Evolutionary conservation across 768 basidiomycete genomes (phyloP), one percentile per base, ranked within the genome.

Genomic region (Tulasnella sp.): DNA sequence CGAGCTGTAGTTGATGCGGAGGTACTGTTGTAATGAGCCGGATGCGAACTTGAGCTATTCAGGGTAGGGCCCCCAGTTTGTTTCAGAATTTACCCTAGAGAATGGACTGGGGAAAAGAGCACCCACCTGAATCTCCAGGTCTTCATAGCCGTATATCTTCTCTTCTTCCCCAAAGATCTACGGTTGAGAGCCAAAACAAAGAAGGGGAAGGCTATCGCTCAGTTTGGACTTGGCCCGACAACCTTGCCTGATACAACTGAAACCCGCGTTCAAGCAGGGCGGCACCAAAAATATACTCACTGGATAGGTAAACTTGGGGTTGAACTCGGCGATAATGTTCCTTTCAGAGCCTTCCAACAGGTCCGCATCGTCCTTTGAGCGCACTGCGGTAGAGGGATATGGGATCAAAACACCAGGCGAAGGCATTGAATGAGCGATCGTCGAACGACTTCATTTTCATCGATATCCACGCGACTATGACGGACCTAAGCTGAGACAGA

Each of bases 111-210:
- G 38, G n/a, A 1, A 52, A 17, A 67, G 45, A 68, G 83, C 90
- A 78, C 42, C 42, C 81, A 97, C 96, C 81, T 97, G 89, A 79
- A 99, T 91, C 36, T 87, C 82, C 40, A 99, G 86, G 80, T 91
- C 91, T 78, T 89, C 87, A 84, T 97, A 99, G 1, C 97, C 97
- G 82, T 97, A 98, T 75, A 99, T 91, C 84, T 91, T 96, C 84
- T 99, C 96, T 73, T 97, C 93, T 80, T 98, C 94, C 72, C 97
- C 97, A 81, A 90, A 98, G 80, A 99, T 96, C 93, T 94, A 58
- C 72, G 7, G n/a, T 39, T 52, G 29, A 12, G 31, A 52, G 22
- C 68, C 39, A 52, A 25, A 34, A 25, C 37, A 15, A 14, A 25
- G 17, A 49, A n/a, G 42, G 11, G 72, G 58, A 77, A n/a, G 31